Percentiles rank a stretch among this genome's conserved stretches.
These are phyloP conservation scores for Daldinia sp. DNA, from an alignment of 2,329 filamentous ascomycete species.

Conservation along the genomic window DNA sequence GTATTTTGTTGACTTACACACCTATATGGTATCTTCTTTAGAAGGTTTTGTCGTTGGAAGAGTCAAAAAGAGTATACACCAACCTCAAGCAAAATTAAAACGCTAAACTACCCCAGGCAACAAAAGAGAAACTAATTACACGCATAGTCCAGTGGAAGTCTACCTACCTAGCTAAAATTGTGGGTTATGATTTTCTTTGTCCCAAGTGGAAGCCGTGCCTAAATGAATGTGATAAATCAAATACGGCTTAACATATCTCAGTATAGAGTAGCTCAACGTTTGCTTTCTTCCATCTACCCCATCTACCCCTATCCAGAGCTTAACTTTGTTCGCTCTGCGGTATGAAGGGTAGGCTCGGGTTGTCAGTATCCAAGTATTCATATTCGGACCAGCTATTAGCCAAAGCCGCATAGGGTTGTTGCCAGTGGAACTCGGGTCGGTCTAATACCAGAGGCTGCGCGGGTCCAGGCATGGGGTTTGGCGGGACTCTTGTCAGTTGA, in stretches of 20 bases:
- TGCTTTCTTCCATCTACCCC: background rate
- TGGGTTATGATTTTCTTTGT: background rate
- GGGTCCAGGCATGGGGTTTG: background rate
- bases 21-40: too few relatives aligned
- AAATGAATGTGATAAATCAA: background rate
- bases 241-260: too few relatives aligned
- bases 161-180: background rate
- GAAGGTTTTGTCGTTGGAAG: too few relatives aligned
- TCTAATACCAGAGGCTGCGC: conserved; percentile 3
- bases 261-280: background rate
- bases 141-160: background rate
- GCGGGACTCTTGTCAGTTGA: conserved; percentile 3
- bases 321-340: conserved; percentile 8
- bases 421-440: background rate
- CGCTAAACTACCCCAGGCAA: background rate
- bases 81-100: background rate
- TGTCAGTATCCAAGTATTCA: conserved; percentile 10
- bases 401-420: background rate
- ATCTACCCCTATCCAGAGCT: background rate
- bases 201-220: background rate
- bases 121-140: background rate
- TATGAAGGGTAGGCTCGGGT: background rate
- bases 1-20: too few relatives aligned
- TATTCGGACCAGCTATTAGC: conserved; percentile 5
- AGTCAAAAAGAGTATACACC: background rate